Percentiles rank a stretch among this genome's conserved stretches.
phyloP scores from a whole-genome alignment of 176 grass and related monocot species.

The Carex cristatella region DNA sequence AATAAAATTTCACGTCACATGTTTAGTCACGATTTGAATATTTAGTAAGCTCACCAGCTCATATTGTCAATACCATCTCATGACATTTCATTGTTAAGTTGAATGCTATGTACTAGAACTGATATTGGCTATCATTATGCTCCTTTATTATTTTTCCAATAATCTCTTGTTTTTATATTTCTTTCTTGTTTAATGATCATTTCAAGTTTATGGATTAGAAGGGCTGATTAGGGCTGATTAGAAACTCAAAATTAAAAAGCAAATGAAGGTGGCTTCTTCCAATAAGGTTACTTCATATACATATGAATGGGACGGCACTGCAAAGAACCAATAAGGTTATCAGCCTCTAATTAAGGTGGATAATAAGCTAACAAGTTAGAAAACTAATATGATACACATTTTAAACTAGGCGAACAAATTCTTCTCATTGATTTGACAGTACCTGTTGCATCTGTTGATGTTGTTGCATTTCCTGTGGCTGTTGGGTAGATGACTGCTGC shows the following conservation, averaged over 20 bases:
- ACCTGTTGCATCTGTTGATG: constrained; percentile 77
- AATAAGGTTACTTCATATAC: neutral
- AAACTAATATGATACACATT: neutral
- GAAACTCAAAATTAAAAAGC: neutral
- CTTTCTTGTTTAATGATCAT: neutral
- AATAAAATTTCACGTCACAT: constrained; percentile 15
- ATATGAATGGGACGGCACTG: neutral
- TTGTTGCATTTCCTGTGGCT: constrained; percentile 58
- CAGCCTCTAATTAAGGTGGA: neutral
- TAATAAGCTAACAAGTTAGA: neutral
- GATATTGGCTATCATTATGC: neutral
- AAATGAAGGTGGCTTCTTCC: neutral
- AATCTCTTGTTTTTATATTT: neutral
- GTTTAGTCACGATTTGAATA: constrained; percentile 13
- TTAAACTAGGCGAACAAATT: neutral
- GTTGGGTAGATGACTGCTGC: constrained; percentile 74
- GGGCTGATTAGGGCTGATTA: no score
- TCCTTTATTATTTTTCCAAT: neutral
- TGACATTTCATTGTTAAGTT: neutral
- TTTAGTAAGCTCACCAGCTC: constrained; percentile 5
- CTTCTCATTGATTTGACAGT: neutral
- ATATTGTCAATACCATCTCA: constrained; percentile 5
- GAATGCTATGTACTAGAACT: neutral
- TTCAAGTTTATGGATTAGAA: neutral
- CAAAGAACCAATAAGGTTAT: neutral